Evolutionary conservation across 2,329 filamentous ascomycete species (phyloP).

Genomic region (Neonectria coccinea): DNA sequence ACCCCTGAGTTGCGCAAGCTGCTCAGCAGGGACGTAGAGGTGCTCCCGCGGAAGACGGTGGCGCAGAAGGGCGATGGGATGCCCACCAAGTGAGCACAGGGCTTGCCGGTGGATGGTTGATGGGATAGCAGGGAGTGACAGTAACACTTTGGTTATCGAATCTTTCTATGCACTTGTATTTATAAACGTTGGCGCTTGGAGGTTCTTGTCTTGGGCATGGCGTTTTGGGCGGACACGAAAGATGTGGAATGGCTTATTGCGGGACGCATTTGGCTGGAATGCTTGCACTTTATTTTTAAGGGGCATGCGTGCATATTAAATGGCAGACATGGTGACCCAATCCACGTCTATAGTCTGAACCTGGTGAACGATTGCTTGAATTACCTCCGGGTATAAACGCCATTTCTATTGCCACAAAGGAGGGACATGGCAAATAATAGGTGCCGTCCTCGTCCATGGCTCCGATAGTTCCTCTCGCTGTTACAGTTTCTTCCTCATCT

Average conservation of each 20-base stretch:
- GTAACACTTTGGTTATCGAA: background rate
- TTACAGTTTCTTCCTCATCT: conserved; percentile 40
- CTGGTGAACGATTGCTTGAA: conserved; percentile 5
- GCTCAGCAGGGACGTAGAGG: conserved; percentile 61
- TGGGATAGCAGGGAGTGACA: too few species aligned
- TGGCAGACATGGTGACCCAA: background rate
- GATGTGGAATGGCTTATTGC: background rate
- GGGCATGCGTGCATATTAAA: conserved; percentile 7
- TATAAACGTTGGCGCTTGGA: conserved; percentile 26
- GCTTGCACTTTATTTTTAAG: conserved; percentile 4
- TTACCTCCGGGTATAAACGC: conserved; percentile 38
- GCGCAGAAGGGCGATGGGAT: conserved; percentile 53
- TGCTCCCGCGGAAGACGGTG: conserved; percentile 55
- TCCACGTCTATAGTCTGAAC: background rate
- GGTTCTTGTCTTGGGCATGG: conserved; percentile 27
- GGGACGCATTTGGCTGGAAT: conserved; percentile 5
- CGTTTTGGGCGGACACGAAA: conserved; percentile 29
- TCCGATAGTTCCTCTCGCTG: background rate
- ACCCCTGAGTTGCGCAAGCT: conserved; percentile 68
- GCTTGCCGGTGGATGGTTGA: background rate
- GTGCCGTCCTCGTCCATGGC: background rate
- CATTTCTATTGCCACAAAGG: conserved; percentile 39
- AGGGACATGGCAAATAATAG: conserved; percentile 14
- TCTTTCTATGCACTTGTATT: conserved; percentile 25
- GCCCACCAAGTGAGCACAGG: conserved; percentile 43